Evolutionary conservation across 305 asterid species (phyloP).

Genomic region (Plantago lanceolata): DNA sequence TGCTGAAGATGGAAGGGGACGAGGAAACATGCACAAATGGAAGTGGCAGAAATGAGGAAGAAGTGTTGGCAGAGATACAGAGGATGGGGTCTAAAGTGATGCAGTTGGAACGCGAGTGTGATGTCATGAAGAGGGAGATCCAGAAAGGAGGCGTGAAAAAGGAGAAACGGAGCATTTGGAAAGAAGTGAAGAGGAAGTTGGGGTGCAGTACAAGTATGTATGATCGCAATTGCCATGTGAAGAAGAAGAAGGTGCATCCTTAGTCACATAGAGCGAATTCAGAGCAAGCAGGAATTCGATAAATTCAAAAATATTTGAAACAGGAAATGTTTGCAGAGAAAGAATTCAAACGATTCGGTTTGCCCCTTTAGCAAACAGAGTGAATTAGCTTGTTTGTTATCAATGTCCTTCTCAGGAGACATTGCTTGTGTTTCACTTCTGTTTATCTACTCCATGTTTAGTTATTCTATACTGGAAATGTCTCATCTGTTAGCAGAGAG

Average conservation of each 20-base stretch:
- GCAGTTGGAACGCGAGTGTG: conserved; percentile 65
- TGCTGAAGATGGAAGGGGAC: not conserved
- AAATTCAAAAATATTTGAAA: no score
- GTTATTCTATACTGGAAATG: no score
- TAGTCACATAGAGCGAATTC: no score
- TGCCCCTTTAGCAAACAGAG: no score
- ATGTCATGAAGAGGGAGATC: conserved; percentile 56
- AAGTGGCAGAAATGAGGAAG: conserved; percentile 30
- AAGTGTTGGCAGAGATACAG: conserved; percentile 46
- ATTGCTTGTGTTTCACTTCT: no score
- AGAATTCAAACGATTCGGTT: no score
- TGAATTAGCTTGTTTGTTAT: no score
- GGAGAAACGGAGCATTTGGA: conserved; percentile 58
- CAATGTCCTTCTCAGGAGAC: no score
- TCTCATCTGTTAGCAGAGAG: no score
- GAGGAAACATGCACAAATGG: conserved; percentile 20
- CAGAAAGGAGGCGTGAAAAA: conserved; percentile 24
- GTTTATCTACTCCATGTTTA: no score
- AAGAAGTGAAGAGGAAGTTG: conserved; percentile 79
- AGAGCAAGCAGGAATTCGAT: not conserved
- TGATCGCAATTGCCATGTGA: conserved; percentile 55
- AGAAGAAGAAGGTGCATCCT: conserved; percentile 48
- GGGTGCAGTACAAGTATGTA: conserved; percentile 49
- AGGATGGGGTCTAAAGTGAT: conserved; percentile 60
- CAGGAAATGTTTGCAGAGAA: no score